phyloP scores from a whole-genome alignment of 495 filamentous ascomycete species.

The Lepidopterella palustris region DNA sequence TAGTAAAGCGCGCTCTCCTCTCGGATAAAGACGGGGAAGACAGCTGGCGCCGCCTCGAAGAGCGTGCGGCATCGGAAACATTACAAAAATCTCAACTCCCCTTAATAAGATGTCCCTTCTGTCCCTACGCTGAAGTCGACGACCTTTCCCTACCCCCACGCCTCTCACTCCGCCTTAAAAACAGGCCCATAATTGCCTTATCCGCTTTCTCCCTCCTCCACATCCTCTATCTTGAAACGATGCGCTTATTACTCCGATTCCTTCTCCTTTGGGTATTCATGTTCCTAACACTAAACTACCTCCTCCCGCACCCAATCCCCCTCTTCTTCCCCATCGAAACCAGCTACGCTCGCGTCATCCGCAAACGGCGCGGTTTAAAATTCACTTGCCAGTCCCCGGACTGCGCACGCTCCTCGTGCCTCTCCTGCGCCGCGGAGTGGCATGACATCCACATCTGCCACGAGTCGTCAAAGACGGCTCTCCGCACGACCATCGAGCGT shows the following conservation, averaged over 20 bases:
- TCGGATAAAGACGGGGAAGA: slow-evolving; percentile 62
- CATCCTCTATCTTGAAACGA: slow-evolving; percentile 38
- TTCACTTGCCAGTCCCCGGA: slow-evolving; percentile 64
- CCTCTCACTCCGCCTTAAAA: slow-evolving; percentile 38
- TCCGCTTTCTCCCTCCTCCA: slow-evolving; percentile 18
- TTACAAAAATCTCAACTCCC: slow-evolving; percentile 64
- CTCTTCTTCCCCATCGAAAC: slow-evolving; percentile 40
- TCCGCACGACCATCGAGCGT: slow-evolving; percentile 81
- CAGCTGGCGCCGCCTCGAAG: slow-evolving; percentile 63
- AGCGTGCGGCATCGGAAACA: slow-evolving; percentile 64
- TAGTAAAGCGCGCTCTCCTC: slow-evolving; percentile 65
- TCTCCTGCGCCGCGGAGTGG: slow-evolving; percentile 64
- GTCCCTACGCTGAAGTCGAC: slow-evolving; percentile 81
- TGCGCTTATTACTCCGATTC: slow-evolving; percentile 41
- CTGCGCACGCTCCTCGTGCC: slow-evolving; percentile 67
- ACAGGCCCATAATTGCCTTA: slow-evolving; percentile 5
- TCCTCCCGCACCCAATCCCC: slow-evolving; percentile 40
- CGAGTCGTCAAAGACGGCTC: slow-evolving; percentile 56
- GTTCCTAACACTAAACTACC: slow-evolving; percentile 25
- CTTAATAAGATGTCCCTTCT: slow-evolving; percentile 85
- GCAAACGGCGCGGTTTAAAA: slow-evolving; percentile 57
- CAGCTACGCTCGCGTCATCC: slow-evolving; percentile 57
- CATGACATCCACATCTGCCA: slow-evolving; percentile 62
- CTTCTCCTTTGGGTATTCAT: slow-evolving; percentile 43
- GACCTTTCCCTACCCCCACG: slow-evolving; percentile 53